Evolutionary conservation across 2,329 filamentous ascomycete genomes (phyloP).

Genomic region (Ophiostoma tasmaniense): DNA sequence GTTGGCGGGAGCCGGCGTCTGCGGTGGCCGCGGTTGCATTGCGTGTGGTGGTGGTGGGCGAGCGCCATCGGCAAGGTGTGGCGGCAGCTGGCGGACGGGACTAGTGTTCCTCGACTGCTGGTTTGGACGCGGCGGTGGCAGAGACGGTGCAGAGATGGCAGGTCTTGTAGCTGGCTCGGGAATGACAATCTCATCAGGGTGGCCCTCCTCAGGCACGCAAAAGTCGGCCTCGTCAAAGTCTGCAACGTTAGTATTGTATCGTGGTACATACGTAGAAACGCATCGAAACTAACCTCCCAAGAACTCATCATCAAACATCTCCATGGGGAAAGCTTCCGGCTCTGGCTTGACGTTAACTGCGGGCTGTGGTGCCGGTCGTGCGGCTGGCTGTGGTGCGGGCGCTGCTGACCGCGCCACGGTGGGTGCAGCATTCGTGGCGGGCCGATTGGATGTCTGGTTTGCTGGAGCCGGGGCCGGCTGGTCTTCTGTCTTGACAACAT

Average conservation of each 20-base stretch:
- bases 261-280: background rate
- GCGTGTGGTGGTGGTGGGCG: constrained; percentile 8
- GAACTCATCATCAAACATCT: constrained; percentile 34
- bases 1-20: constrained; percentile 13
- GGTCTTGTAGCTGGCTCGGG: constrained; percentile 28
- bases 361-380: background rate
- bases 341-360: constrained; percentile 4
- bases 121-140: constrained; percentile 20
- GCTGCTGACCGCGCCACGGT: background rate
- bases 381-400: constrained; percentile 5
- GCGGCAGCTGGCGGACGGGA: constrained; percentile 21
- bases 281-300: constrained; percentile 35
- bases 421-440: background rate
- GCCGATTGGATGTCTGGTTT: background rate
- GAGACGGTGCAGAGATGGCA: constrained; percentile 13
- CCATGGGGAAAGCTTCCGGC: constrained; percentile 2
- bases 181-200: constrained; percentile 68
- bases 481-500: constrained; percentile 49
- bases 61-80: constrained; percentile 11
- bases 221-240: constrained; percentile 74
- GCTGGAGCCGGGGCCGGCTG: constrained; percentile 22
- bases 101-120: constrained; percentile 22
- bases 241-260: constrained; percentile 19
- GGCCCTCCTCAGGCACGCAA: constrained; percentile 52
- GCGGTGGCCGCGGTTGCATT: constrained; percentile 17